Evolutionary conservation across 169 alveolate species (phyloP).

Genomic region (Toxoplasma gondii): DNA sequence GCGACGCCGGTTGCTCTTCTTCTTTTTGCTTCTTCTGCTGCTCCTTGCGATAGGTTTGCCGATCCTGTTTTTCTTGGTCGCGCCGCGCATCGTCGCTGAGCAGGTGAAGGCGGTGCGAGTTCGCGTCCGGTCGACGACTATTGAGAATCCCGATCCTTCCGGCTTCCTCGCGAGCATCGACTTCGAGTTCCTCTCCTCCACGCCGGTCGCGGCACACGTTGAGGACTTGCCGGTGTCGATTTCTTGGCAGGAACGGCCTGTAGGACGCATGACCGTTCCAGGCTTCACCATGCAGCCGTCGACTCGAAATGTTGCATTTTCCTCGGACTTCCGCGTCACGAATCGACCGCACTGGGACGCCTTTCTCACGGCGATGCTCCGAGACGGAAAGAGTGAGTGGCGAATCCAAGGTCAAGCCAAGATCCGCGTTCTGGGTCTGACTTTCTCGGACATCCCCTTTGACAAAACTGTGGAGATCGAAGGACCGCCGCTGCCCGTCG

Average conservation of each 20-base stretch:
- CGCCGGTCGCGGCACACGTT: slow-evolving; percentile 14
- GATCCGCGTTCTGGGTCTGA: slow-evolving; percentile 24
- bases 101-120: neutral
- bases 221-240: neutral
- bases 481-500: slow-evolving; percentile 21
- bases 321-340: slow-evolving; percentile 11
- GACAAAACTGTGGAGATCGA: slow-evolving; percentile 12
- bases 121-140: slow-evolving; percentile 13
- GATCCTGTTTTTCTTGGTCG: neutral
- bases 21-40: neutral
- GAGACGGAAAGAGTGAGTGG: slow-evolving; percentile 30
- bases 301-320: neutral
- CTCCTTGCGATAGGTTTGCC: slow-evolving; percentile 19
- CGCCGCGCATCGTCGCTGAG: neutral
- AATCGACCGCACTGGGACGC: slow-evolving; percentile 22
- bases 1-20: neutral
- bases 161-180: neutral
- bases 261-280: slow-evolving; percentile 26
- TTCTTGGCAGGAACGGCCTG: neutral
- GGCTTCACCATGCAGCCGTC: neutral
- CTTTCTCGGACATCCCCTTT: slow-evolving; percentile 37
- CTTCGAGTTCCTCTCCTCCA: neutral
- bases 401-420: neutral
- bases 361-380: neutral
- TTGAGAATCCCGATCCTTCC: neutral